phyloP scores from a whole-genome alignment of 805 yeast genomes.

The Cyberlindnera mississippiensis region DNA sequence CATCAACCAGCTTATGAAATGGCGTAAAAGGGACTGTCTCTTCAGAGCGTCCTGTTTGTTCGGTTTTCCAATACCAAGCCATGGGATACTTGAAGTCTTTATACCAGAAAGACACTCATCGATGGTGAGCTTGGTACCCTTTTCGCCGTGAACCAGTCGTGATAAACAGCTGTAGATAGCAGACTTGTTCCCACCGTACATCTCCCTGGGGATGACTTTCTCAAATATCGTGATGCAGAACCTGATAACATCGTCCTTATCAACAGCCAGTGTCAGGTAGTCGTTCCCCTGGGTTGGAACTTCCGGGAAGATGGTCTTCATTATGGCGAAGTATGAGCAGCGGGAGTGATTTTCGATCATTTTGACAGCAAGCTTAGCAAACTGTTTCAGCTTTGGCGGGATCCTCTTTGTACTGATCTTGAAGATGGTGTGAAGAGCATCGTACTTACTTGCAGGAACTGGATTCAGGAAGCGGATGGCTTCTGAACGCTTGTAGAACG shows the following conservation, averaged over 20 bases:
- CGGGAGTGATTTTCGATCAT: slow-evolving; percentile 33
- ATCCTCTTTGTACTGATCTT: slow-evolving; percentile 23
- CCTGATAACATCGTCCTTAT: slow-evolving; percentile 33
- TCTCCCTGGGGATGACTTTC: slow-evolving; percentile 44
- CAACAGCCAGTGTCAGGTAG: slow-evolving; percentile 33
- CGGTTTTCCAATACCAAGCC: slow-evolving; percentile 46
- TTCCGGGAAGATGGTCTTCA: slow-evolving; percentile 33
- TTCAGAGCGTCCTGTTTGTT: slow-evolving; percentile 41
- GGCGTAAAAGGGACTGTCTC: slow-evolving; percentile 34
- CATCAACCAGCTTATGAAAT: slow-evolving; percentile 60
- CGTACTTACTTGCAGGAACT: slow-evolving; percentile 3
- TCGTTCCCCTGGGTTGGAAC: slow-evolving; percentile 6
- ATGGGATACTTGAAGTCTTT: slow-evolving; percentile 41
- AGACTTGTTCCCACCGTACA: slow-evolving; percentile 57
- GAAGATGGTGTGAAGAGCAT: slow-evolving; percentile 11
- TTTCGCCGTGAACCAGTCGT: slow-evolving; percentile 33
- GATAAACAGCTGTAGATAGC: slow-evolving; percentile 36
- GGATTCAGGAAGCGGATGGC: slow-evolving; percentile 10
- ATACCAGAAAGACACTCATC: slow-evolving; percentile 34
- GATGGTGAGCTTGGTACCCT: slow-evolving; percentile 34
- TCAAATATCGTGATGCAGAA: slow-evolving; percentile 42
- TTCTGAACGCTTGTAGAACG: slow-evolving; percentile 13
- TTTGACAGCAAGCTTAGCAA: slow-evolving; percentile 15
- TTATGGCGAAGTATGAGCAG: slow-evolving; percentile 34
- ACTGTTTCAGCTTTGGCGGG: slow-evolving; percentile 19